phyloP scores from a whole-genome alignment of 257 asterid species.

The Nicotiana knightiana region DNA sequence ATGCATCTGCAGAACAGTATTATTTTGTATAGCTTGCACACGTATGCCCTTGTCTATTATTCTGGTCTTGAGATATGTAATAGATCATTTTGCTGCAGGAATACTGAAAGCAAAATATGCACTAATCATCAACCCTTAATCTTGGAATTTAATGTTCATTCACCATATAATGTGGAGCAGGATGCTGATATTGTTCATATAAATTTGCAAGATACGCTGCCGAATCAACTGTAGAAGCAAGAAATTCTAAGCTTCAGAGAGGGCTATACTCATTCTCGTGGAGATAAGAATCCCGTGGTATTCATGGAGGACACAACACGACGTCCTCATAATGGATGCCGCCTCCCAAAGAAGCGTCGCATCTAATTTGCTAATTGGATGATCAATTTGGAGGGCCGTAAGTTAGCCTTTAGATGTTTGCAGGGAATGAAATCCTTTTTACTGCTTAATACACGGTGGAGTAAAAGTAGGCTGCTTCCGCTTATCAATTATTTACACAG shows the following conservation, averaged over 20 bases:
- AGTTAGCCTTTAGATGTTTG: neutral
- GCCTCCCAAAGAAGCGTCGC: constrained; percentile 66
- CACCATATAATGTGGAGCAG: constrained; percentile 33
- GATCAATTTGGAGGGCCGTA: neutral
- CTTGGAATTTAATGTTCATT: no score
- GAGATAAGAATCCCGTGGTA: constrained; percentile 61
- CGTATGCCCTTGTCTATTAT: no score
- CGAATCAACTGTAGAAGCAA: constrained; percentile 79
- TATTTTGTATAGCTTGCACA: no score
- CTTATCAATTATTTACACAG: neutral
- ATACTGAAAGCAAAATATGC: no score
- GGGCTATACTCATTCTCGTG: constrained; percentile 67
- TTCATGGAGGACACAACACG: constrained; percentile 83
- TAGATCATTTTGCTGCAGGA: no score
- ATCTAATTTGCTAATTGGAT: constrained; percentile 29
- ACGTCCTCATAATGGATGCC: constrained; percentile 87
- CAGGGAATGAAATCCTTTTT: neutral
- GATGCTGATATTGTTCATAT: constrained; percentile 87
- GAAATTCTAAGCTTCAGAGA: constrained; percentile 72
- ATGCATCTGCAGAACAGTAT: no score
- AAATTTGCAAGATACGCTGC: constrained; percentile 58
- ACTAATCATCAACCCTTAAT: no score
- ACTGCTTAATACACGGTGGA: neutral
- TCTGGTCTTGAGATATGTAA: no score
- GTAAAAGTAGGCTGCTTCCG: neutral